A percentile compares a stretch with the other conserved stretches of the same genome.
These are phyloP conservation scores for Jackrogersella minutella DNA, from an alignment of 495 filamentous ascomycete species.

Conservation along the genomic window DNA sequence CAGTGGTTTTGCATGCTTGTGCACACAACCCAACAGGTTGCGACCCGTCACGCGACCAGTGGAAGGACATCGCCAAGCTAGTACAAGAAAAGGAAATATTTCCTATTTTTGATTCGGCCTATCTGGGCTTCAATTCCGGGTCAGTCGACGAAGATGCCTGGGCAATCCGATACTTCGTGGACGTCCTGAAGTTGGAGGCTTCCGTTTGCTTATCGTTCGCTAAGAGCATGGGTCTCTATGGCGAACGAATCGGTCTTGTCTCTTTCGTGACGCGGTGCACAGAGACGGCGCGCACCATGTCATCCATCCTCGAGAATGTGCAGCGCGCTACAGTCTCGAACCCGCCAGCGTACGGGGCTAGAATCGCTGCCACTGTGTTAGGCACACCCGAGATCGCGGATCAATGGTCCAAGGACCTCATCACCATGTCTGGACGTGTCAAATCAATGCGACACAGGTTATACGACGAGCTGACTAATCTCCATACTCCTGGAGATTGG, in stretches of 20 bases:
- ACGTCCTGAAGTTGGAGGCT: constrained; percentile 49
- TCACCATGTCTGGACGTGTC: constrained; percentile 62
- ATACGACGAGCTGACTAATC: constrained; percentile 52
- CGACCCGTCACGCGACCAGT: constrained; percentile 62
- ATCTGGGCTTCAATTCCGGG: constrained; percentile 63
- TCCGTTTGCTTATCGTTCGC: constrained; percentile 62
- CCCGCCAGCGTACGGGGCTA: constrained; percentile 58
- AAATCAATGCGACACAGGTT: constrained; percentile 54
- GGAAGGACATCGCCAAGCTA: constrained; percentile 60
- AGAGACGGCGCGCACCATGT: constrained; percentile 48
- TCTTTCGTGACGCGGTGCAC: constrained; percentile 31
- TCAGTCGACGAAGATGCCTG: constrained; percentile 61
- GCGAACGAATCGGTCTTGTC: constrained; percentile 61
- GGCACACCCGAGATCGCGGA: constrained; percentile 49
- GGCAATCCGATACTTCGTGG: constrained; percentile 60
- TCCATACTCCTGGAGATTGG: constrained; percentile 60
- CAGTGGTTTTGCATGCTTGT: constrained; percentile 61
- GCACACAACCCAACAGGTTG: constrained; percentile 65
- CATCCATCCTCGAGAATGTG: constrained; percentile 3
- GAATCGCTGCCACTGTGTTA: constrained; percentile 60
- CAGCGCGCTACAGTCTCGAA: constrained; percentile 56
- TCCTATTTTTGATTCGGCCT: constrained; percentile 65
- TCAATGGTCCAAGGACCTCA: constrained; percentile 60
- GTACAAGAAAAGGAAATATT: constrained; percentile 61
- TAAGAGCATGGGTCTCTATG: constrained; percentile 66